phyloP scores from a whole-genome alignment of 106 monocot species.

The Chionographis japonica region DNA sequence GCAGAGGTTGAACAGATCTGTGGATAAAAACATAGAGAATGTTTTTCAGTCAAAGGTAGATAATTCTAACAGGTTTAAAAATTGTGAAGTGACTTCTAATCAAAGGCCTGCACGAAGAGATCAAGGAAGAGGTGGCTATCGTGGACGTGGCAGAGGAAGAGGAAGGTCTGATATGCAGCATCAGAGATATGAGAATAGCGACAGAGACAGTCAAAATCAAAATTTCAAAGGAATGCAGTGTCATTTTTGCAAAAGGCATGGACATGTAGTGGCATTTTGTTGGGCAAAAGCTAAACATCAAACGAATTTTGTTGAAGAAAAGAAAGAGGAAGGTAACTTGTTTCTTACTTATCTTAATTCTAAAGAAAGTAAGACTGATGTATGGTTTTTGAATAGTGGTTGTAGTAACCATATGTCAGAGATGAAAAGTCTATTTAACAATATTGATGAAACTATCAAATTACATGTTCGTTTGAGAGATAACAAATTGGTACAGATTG shows the following conservation, averaged over 20 bases:
- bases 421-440: neutral
- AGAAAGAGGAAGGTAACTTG: neutral
- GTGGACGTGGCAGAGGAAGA: neutral
- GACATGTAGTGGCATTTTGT: neutral
- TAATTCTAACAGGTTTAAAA: neutral
- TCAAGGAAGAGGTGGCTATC: neutral
- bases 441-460: neutral
- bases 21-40: neutral
- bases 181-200: neutral
- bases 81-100: neutral
- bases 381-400: neutral
- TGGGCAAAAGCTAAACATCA: neutral
- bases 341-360: neutral
- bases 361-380: neutral
- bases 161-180: neutral
- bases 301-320: neutral
- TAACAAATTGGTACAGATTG: neutral
- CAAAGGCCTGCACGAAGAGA: neutral
- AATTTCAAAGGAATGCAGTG: too few relatives aligned
- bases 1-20: neutral
- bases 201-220: neutral
- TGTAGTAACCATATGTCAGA: neutral
- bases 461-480: neutral
- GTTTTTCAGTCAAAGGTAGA: neutral
- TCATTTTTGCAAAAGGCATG: neutral